A percentile compares a stretch with the other conserved stretches of the same genome.
These are phyloP conservation scores for Colletotrichum sp. DNA, from an alignment of 2,329 filamentous ascomycete genomes.

Conservation along the genomic window DNA sequence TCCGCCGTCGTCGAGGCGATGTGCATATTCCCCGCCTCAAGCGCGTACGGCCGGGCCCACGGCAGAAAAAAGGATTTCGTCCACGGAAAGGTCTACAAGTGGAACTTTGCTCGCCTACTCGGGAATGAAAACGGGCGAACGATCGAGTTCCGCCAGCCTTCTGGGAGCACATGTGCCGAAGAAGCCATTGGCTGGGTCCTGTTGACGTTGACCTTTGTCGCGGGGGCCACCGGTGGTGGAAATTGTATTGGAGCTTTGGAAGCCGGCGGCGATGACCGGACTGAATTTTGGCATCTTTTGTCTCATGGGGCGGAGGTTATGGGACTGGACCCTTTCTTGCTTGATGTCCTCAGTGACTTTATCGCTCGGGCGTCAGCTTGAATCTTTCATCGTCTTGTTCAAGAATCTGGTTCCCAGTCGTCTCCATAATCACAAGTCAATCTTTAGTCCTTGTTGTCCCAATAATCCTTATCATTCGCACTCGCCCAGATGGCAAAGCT, in stretches of 20 bases:
- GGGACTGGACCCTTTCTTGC: conserved; percentile 11
- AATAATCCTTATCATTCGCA: neutral
- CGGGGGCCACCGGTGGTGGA: conserved; percentile 27
- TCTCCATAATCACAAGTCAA: neutral
- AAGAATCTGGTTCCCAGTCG: neutral
- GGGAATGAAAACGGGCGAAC: conserved; percentile 23
- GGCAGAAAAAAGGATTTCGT: conserved; percentile 37
- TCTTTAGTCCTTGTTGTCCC: neutral
- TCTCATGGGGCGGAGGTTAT: conserved; percentile 8
- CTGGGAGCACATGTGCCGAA: conserved; percentile 32
- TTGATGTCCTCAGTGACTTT: conserved; percentile 2
- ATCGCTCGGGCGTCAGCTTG: neutral
- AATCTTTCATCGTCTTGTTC: neutral
- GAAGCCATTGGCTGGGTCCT: conserved; percentile 36
- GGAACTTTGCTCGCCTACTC: conserved; percentile 38
- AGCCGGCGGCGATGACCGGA: neutral
- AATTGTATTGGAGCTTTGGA: neutral
- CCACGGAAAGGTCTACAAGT: conserved; percentile 44
- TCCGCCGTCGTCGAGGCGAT: conserved; percentile 31
- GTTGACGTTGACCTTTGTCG: conserved; percentile 37
- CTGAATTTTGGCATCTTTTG: conserved; percentile 16
- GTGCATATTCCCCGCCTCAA: conserved; percentile 34
- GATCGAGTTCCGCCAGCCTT: conserved; percentile 42
- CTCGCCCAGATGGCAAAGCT: neutral
- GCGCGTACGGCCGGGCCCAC: conserved; percentile 33